phyloP scores from a whole-genome alignment of 2,329 filamentous ascomycete species.

The Neopestalotiopsis sp. region DNA sequence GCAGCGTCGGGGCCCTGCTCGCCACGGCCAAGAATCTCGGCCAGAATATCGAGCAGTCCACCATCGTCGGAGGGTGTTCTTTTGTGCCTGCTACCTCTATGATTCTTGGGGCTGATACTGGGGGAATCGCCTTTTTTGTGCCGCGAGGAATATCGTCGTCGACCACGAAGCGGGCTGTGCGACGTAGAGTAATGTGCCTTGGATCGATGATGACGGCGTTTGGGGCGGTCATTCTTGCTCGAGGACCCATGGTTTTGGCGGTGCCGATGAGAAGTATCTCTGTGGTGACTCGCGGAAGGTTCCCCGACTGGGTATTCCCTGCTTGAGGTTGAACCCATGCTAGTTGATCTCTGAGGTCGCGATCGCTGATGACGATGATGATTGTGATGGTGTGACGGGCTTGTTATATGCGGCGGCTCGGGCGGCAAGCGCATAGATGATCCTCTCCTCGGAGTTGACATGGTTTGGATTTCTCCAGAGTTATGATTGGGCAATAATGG shows the following conservation, averaged over 20 bases:
- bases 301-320: too few species aligned
- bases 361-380: too few species aligned
- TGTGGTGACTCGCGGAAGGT: neutral
- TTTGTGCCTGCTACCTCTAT: neutral
- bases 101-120: neutral
- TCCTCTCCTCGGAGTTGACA: too few species aligned
- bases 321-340: too few species aligned
- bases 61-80: constrained; percentile 9
- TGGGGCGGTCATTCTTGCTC: neutral
- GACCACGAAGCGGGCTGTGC: constrained; percentile 4
- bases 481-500: too few species aligned
- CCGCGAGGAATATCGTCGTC: neutral
- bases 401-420: too few species aligned
- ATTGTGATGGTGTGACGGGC: too few species aligned
- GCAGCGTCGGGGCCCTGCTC: constrained; percentile 11
- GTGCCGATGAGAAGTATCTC: neutral
- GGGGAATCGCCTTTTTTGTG: neutral
- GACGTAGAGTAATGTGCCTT: constrained; percentile 8
- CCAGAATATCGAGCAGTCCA: constrained; percentile 17
- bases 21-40: constrained; percentile 13
- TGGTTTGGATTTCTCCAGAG: too few species aligned
- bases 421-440: too few species aligned
- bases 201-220: constrained; percentile 1
- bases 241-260: neutral
- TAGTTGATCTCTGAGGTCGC: too few species aligned